Conservation (phyloP, 2,329 filamentous ascomycete genomes). For the Gaeumannomyces tritici region DNA sequence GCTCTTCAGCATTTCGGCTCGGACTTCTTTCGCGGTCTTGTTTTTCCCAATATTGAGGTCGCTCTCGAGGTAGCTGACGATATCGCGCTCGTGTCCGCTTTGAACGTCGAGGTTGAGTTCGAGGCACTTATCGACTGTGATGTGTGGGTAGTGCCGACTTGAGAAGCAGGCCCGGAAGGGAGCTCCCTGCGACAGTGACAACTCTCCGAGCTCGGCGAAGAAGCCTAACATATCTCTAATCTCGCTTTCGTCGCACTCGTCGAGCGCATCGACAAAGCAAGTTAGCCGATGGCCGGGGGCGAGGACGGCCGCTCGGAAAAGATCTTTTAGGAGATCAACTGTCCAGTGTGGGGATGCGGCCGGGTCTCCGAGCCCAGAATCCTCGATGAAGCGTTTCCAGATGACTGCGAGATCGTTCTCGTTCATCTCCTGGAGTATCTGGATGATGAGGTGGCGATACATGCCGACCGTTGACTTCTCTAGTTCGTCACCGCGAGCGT, state of each 20-base stretch:
- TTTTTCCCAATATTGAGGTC: conserved; percentile 14
- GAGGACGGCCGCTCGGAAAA: conserved; percentile 9
- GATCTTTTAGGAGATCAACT: conserved; percentile 3
- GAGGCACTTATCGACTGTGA: conserved; percentile 20
- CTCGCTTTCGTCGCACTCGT: conserved; percentile 35
- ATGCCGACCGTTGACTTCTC: conserved; percentile 34
- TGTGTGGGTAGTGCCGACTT: conserved; percentile 36
- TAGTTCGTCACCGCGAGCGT: conserved; percentile 28
- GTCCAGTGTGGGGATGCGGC: conserved; percentile 4
- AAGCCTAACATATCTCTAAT: conserved; percentile 31
- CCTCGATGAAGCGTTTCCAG: conserved; percentile 12
- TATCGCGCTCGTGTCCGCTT: conserved; percentile 23
- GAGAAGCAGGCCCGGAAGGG: conserved; percentile 30
- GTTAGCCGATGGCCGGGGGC: conserved; percentile 5
- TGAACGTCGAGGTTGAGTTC: conserved; percentile 23
- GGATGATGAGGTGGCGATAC: conserved; percentile 35
- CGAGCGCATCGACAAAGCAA: conserved; percentile 31
- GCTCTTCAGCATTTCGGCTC: conserved; percentile 20
- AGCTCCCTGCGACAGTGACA: conserved; percentile 6
- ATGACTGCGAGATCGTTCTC: conserved; percentile 16
- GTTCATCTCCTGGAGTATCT: conserved; percentile 25
- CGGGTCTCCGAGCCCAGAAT: not conserved
- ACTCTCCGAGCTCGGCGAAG: conserved; percentile 26
- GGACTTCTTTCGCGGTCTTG: conserved; percentile 10
- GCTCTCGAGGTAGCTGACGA: conserved; percentile 19